phyloP scores from a whole-genome alignment of 2,329 filamentous ascomycete species.

The Cladosporium sp. region DNA sequence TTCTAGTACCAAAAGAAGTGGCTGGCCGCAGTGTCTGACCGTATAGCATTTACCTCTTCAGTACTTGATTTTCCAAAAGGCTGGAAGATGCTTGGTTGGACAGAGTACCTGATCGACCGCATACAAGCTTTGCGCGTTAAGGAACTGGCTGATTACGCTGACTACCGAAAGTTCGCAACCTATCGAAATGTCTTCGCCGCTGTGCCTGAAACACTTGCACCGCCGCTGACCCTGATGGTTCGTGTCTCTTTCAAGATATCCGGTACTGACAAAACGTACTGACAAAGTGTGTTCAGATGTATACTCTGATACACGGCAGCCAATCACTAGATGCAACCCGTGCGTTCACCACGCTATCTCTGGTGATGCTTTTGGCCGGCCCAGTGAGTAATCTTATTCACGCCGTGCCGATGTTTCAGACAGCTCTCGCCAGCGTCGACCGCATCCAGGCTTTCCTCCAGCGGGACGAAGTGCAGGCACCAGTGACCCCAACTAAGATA shows the following conservation, averaged over 20 bases:
- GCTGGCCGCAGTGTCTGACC: slow-evolving; percentile 21
- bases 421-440: slow-evolving; percentile 25
- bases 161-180: slow-evolving; percentile 24
- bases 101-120: slow-evolving; percentile 21
- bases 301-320: neutral
- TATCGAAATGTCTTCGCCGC: slow-evolving; percentile 24
- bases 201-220: slow-evolving; percentile 19
- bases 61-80: slow-evolving; percentile 23
- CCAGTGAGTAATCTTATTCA: slow-evolving; percentile 24
- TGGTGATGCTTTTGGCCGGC: slow-evolving; percentile 21
- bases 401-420: slow-evolving; percentile 22
- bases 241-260: slow-evolving; percentile 10
- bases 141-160: slow-evolving; percentile 23
- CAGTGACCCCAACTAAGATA: neutral
- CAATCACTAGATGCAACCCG: slow-evolving; percentile 20
- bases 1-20: slow-evolving; percentile 23
- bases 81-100: slow-evolving; percentile 27
- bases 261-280: neutral
- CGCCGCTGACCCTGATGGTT: slow-evolving; percentile 24
- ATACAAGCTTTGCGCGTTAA: slow-evolving; percentile 25
- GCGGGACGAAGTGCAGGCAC: slow-evolving; percentile 10
- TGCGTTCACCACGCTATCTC: slow-evolving; percentile 24
- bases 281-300: neutral
- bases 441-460: slow-evolving; percentile 24
- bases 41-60: slow-evolving; percentile 24